Evolutionary conservation across 176 grass and related monocot genomes (phyloP).

Genomic region (Cenchrus fungigraminus): DNA sequence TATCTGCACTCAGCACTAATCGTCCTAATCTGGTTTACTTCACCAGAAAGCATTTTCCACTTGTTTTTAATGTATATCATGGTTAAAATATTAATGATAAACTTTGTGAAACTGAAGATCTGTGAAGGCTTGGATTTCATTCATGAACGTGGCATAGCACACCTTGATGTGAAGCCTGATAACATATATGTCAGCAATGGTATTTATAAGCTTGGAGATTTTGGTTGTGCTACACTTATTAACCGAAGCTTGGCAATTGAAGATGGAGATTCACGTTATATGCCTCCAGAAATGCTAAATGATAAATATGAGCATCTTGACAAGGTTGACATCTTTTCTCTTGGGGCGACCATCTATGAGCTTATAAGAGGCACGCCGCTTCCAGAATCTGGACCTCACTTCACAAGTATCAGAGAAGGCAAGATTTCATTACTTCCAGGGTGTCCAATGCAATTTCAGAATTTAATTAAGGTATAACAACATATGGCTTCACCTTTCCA

Average conservation of each 20-base stretch:
- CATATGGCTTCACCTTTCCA: conserved; percentile 22
- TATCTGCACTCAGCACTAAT: not conserved
- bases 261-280: conserved; percentile 96
- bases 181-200: conserved; percentile 84
- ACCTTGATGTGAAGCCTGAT: conserved; percentile 96
- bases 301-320: conserved; percentile 88
- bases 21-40: conserved; percentile 3
- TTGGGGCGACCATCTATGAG: conserved; percentile 82
- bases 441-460: conserved; percentile 80
- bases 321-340: conserved; percentile 95
- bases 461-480: conserved; percentile 79
- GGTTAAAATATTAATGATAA: conserved; percentile 36
- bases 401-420: conserved; percentile 80
- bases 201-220: conserved; percentile 92
- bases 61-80: conserved; percentile 31
- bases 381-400: conserved; percentile 75
- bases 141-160: conserved; percentile 74
- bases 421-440: conserved; percentile 90
- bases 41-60: not conserved
- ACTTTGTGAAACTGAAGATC: conserved; percentile 60
- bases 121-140: conserved; percentile 89
- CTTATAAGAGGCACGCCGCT: conserved; percentile 74
- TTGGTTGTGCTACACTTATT: conserved; percentile 83
- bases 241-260: conserved; percentile 75
- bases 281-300: conserved; percentile 94